Evolutionary conservation across 2,329 filamentous ascomycete species (phyloP).

Genomic region (Ophiostoma piceae): DNA sequence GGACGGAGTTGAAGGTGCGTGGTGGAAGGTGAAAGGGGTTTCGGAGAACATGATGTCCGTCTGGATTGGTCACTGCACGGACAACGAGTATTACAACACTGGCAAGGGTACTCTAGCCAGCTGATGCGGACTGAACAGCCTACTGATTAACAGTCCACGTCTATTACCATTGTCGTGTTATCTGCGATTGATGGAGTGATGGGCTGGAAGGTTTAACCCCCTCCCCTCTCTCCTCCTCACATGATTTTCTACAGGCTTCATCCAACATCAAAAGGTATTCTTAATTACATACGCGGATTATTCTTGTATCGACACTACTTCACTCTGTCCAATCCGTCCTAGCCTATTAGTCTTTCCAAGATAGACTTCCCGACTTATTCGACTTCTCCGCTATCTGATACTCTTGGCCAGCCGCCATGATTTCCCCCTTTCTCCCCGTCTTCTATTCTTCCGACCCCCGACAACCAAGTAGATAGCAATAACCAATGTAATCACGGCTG

Average conservation of each 20-base stretch:
- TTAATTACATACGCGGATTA: too few relatives aligned
- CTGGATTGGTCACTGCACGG: too few relatives aligned
- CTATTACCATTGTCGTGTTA: background rate
- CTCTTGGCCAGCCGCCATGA: background rate
- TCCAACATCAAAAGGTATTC: too few relatives aligned
- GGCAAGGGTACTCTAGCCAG: too few relatives aligned
- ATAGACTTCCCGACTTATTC: background rate
- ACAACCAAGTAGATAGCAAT: background rate
- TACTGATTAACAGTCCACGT: background rate
- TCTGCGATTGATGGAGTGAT: background rate
- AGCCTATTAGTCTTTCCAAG: background rate
- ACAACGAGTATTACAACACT: background rate
- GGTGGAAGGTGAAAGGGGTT: background rate
- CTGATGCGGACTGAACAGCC: background rate
- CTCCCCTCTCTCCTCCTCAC: too few relatives aligned
- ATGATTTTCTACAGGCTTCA: too few relatives aligned
- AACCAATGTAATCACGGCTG: background rate
- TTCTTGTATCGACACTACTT: background rate
- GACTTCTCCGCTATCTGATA: slow-evolving; percentile 8
- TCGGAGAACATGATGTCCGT: background rate
- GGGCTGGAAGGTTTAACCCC: background rate
- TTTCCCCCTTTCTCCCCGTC: background rate
- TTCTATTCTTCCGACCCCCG: slow-evolving; percentile 1
- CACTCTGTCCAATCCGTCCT: background rate
- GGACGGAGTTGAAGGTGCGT: background rate